These are phyloP conservation scores for Ramaria rubella DNA, from an alignment of 768 basidiomycete genomes.

Conservation along the genomic window DNA sequence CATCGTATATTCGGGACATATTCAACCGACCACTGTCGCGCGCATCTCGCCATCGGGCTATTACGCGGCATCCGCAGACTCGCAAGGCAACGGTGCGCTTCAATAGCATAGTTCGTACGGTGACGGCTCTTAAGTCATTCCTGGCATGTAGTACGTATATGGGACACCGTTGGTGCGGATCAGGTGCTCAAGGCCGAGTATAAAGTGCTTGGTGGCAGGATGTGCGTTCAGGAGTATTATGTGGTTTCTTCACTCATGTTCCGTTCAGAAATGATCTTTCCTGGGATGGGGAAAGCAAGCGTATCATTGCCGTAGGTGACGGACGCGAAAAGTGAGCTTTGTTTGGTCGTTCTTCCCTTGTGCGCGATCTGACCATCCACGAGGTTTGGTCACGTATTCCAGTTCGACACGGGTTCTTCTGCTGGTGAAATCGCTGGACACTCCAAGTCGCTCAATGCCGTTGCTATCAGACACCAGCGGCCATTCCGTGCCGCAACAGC, in stretches of 20 bases:
- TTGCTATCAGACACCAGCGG: slow-evolving; percentile 79
- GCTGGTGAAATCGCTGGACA: slow-evolving; percentile 88
- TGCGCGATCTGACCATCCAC: background rate
- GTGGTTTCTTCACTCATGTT: background rate
- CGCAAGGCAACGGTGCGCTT: slow-evolving; percentile 64
- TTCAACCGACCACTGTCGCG: slow-evolving; percentile 81
- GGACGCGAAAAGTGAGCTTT: slow-evolving; percentile 71
- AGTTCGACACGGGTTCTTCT: slow-evolving; percentile 76
- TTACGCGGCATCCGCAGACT: slow-evolving; percentile 91
- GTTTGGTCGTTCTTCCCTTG: background rate
- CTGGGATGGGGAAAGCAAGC: slow-evolving; percentile 95
- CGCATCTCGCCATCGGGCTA: slow-evolving; percentile 89
- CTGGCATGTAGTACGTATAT: slow-evolving; percentile 60
- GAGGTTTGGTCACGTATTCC: slow-evolving; percentile 79
- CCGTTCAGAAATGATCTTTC: slow-evolving; percentile 77
- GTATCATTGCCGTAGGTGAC: slow-evolving; percentile 92
- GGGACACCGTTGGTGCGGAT: slow-evolving; percentile 87
- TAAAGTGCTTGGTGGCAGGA: slow-evolving; percentile 61
- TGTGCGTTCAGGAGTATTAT: slow-evolving; percentile 41
- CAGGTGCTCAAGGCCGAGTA: slow-evolving; percentile 78
- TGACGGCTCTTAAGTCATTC: background rate
- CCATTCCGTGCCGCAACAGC: slow-evolving; percentile 90
- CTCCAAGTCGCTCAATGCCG: slow-evolving; percentile 83
- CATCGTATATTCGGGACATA: slow-evolving; percentile 70
- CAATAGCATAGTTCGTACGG: background rate